A percentile compares a stretch with the other conserved stretches of the same genome.
Conservation (phyloP, 2,329 filamentous ascomycete genomes). For the Ciborinia camelliae region DNA sequence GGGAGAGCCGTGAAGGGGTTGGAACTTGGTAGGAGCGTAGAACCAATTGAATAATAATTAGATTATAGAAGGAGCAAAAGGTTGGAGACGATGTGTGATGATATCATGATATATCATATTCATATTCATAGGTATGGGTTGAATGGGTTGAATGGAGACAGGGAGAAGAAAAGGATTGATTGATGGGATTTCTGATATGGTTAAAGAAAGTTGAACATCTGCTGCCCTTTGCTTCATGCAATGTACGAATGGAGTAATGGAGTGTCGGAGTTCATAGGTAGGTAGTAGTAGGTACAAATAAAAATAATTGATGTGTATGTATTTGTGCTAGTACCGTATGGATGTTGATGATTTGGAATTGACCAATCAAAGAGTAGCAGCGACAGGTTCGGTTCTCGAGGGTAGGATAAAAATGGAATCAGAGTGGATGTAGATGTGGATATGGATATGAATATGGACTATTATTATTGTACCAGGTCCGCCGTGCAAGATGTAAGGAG, state of each 20-base stretch:
- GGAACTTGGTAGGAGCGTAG: background rate
- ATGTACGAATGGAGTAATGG: background rate
- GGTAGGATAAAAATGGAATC: background rate
- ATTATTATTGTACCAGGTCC: no score
- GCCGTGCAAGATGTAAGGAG: no score
- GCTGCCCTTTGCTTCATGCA: background rate
- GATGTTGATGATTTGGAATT: background rate
- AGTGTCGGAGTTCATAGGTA: background rate
- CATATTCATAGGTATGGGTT: no score
- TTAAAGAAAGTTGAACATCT: background rate
- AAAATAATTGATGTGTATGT: background rate
- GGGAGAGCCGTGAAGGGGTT: background rate
- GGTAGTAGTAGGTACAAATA: background rate
- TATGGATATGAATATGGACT: no score
- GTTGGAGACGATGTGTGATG: background rate
- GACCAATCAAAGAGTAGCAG: background rate
- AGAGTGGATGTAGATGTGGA: background rate
- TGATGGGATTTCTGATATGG: background rate
- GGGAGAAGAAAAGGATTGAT: background rate
- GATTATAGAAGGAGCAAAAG: background rate
- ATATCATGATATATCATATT: background rate
- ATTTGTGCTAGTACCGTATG: background rate
- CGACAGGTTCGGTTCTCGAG: background rate
- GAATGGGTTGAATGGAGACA: background rate
- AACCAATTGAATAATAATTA: background rate